Evolutionary conservation across 1,139 yeast species (phyloP).

Genomic region (Hyphopichia fennica): DNA sequence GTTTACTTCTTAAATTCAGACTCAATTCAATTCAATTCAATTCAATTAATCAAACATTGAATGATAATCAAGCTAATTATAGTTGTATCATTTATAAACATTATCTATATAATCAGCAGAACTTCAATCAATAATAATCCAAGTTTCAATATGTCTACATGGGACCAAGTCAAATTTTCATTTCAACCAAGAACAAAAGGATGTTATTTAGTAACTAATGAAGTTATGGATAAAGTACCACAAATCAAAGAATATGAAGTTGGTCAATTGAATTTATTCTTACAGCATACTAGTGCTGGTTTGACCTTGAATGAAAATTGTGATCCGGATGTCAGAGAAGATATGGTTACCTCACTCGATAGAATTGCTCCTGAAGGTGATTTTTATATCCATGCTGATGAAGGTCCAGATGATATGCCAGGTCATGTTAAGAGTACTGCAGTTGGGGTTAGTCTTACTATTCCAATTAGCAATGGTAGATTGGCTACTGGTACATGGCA

Average conservation of each 20-base stretch:
- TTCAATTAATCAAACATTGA: too few species aligned
- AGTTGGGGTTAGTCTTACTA: slow-evolving; percentile 63
- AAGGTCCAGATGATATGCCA: slow-evolving; percentile 84
- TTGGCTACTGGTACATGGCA: slow-evolving; percentile 84
- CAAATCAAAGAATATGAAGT: slow-evolving; percentile 58
- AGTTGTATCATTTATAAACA: neutral
- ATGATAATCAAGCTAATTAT: neutral
- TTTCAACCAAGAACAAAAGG: slow-evolving; percentile 65
- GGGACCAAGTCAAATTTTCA: slow-evolving; percentile 60
- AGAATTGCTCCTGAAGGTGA: slow-evolving; percentile 71
- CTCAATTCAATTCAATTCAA: neutral
- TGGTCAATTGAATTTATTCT: slow-evolving; percentile 65
- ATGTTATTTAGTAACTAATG: slow-evolving; percentile 69
- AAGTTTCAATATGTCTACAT: slow-evolving; percentile 13
- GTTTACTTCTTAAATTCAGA: neutral
- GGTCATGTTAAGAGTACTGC: slow-evolving; percentile 70
- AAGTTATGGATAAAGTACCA: slow-evolving; percentile 55
- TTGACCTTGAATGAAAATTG: slow-evolving; percentile 75
- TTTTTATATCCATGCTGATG: slow-evolving; percentile 64
- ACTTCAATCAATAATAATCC: neutral
- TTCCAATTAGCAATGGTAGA: slow-evolving; percentile 69
- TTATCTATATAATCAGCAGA: neutral
- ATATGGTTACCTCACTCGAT: slow-evolving; percentile 63
- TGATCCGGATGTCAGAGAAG: slow-evolving; percentile 74
- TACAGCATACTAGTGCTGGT: slow-evolving; percentile 81